phyloP scores from a whole-genome alignment of 345 rosid species.

The Nasturtium officinale region DNA sequence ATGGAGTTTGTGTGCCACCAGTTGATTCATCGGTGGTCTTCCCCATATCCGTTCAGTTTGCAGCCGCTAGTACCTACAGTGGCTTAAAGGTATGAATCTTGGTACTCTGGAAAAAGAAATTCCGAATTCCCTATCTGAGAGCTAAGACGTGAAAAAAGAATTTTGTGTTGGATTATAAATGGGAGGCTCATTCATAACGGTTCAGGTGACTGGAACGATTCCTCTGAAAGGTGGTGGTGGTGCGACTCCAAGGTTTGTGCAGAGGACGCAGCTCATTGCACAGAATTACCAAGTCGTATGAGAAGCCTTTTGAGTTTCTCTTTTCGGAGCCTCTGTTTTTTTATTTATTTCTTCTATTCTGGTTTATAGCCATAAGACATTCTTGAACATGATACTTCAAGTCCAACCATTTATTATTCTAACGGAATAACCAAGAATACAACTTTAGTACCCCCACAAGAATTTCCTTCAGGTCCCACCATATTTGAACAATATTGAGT shows the following conservation, averaged over 20 bases:
- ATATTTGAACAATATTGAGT: neutral
- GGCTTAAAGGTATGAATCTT: constrained; percentile 69
- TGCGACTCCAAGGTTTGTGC: constrained; percentile 73
- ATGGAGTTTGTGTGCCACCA: constrained; percentile 99
- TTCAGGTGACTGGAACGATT: constrained; percentile 71
- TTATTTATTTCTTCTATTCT: neutral
- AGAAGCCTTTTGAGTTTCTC: constrained; percentile 22
- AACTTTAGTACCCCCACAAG: neutral
- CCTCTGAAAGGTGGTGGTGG: constrained; percentile 67
- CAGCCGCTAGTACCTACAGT: constrained; percentile 85
- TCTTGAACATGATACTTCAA: neutral
- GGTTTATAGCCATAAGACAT: too few species aligned
- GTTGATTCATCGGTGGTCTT: constrained; percentile 89
- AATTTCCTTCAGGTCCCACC: neutral
- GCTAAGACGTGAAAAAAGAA: neutral
- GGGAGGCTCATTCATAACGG: constrained; percentile 10
- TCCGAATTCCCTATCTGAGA: neutral
- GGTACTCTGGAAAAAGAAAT: neutral
- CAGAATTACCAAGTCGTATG: constrained; percentile 85
- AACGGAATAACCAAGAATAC: neutral
- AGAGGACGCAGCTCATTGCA: constrained; percentile 73
- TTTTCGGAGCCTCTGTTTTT: neutral
- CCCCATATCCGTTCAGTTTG: constrained; percentile 88
- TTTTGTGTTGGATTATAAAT: constrained; percentile 7
- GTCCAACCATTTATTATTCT: neutral